Conservation (phyloP, 768 basidiomycete genomes). For the Boletus insuetus region DNA sequence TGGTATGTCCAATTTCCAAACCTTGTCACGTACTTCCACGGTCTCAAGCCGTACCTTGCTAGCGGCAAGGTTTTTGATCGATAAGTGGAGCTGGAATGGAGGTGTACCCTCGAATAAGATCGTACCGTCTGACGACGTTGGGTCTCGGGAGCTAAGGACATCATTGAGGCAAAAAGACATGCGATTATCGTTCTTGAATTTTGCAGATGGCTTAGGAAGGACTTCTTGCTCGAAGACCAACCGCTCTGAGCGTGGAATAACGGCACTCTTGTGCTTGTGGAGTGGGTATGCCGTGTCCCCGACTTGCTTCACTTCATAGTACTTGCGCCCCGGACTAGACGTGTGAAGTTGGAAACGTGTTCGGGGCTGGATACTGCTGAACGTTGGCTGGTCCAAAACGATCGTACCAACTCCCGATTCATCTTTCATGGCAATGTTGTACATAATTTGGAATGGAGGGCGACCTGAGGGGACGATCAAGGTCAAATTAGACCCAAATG, state of each 20-base stretch:
- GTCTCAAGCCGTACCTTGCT: slow-evolving; percentile 60
- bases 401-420: slow-evolving; percentile 68
- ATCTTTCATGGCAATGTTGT: slow-evolving; percentile 72
- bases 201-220: slow-evolving; percentile 73
- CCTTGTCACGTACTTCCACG: slow-evolving; percentile 45
- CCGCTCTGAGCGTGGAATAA: slow-evolving; percentile 67
- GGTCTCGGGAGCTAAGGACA: slow-evolving; percentile 53
- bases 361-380: slow-evolving; percentile 80
- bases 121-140: slow-evolving; percentile 45
- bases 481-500: neutral
- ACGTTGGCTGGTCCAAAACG: slow-evolving; percentile 71
- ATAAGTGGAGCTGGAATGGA: slow-evolving; percentile 79
- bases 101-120: slow-evolving; percentile 78
- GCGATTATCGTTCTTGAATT: slow-evolving; percentile 65
- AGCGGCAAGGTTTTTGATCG: slow-evolving; percentile 71
- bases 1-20: slow-evolving; percentile 74
- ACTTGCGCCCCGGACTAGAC: slow-evolving; percentile 71
- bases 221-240: slow-evolving; percentile 87
- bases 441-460: slow-evolving; percentile 92
- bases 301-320: slow-evolving; percentile 87
- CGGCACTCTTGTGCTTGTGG: slow-evolving; percentile 55
- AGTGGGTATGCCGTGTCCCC: slow-evolving; percentile 85
- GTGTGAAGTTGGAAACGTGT: slow-evolving; percentile 83
- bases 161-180: slow-evolving; percentile 78
- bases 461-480: slow-evolving; percentile 48